These are phyloP conservation scores for Diospyros lotus DNA, from an alignment of 148 eudicot species.

Conservation along the genomic window DNA sequence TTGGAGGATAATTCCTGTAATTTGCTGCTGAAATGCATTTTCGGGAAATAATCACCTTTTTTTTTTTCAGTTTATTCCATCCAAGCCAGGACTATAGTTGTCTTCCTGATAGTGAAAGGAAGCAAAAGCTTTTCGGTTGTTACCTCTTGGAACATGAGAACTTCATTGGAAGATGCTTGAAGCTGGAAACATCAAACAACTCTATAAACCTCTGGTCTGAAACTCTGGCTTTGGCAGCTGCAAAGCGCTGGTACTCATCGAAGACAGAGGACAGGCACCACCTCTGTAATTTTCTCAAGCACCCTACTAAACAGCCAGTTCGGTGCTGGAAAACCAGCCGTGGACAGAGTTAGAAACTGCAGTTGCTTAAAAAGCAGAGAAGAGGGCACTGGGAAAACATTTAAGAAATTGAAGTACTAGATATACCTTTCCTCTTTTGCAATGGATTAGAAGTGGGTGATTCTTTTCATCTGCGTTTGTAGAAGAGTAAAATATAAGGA, in stretches of 20 bases:
- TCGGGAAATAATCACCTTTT: conserved; percentile 6
- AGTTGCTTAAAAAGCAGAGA: neutral
- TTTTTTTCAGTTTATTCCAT: conserved; percentile 11
- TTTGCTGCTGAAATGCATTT: conserved; percentile 19
- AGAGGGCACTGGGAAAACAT: neutral
- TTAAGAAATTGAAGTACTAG: neutral
- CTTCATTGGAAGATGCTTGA: conserved; percentile 33
- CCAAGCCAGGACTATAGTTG: conserved; percentile 12
- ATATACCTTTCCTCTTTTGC: conserved; percentile 92
- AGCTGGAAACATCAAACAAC: conserved; percentile 46
- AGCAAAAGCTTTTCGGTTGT: conserved; percentile 8
- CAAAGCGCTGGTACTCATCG: conserved; percentile 81
- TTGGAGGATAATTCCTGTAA: conserved; percentile 6
- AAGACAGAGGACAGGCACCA: conserved; percentile 77
- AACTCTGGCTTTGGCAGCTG: conserved; percentile 79
- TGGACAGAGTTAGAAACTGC: neutral
- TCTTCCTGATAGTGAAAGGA: conserved; percentile 14
- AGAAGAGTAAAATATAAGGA: neutral
- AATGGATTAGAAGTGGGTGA: conserved; percentile 82
- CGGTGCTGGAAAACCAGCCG: conserved; percentile 39
- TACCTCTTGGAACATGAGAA: conserved; percentile 25
- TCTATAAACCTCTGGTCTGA: conserved; percentile 82
- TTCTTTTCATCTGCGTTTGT: conserved; percentile 58
- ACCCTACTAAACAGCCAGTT: conserved; percentile 86
- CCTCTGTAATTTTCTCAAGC: conserved; percentile 73